A percentile compares a stretch with the other conserved stretches of the same genome.
Conservation (phyloP, 371 early-diverging fungal genomes). For the Mucor plumbeus region DNA sequence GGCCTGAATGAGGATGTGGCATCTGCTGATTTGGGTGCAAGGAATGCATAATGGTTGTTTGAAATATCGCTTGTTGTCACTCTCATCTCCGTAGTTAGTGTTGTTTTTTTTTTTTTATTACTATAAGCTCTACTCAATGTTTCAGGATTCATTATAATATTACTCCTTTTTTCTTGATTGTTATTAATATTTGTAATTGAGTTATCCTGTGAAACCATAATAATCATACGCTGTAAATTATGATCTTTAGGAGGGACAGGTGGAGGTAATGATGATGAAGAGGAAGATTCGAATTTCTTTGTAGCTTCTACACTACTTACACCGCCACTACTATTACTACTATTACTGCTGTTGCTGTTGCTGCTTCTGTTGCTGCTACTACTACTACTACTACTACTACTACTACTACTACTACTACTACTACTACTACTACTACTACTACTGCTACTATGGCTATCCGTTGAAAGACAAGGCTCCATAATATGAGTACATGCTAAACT, state of each 20-base stretch:
- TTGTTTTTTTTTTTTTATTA: neutral
- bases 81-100: slow-evolving; percentile 6
- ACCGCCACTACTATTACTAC: neutral
- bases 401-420: too few relatives aligned
- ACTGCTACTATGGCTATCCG: neutral
- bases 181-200: neutral
- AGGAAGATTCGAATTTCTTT: neutral
- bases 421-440: too few relatives aligned
- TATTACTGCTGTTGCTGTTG: too few relatives aligned
- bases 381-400: too few relatives aligned
- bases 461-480: neutral
- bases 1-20: slow-evolving; percentile 1
- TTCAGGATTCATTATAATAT: neutral
- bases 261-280: neutral
- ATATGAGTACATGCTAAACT: slow-evolving; percentile 11
- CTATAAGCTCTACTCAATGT: neutral
- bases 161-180: slow-evolving; percentile 13
- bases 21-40: neutral
- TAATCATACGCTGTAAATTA: neutral
- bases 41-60: slow-evolving; percentile 7
- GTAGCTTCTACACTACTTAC: neutral
- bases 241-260: slow-evolving; percentile 29
- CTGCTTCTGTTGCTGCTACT: too few relatives aligned
- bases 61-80: slow-evolving; percentile 8
- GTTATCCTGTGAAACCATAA: neutral